A percentile compares a stretch with the other conserved stretches of the same genome.
Conservation (phyloP, 2,329 filamentous ascomycete genomes). For the Epichloe gansuensis region DNA sequence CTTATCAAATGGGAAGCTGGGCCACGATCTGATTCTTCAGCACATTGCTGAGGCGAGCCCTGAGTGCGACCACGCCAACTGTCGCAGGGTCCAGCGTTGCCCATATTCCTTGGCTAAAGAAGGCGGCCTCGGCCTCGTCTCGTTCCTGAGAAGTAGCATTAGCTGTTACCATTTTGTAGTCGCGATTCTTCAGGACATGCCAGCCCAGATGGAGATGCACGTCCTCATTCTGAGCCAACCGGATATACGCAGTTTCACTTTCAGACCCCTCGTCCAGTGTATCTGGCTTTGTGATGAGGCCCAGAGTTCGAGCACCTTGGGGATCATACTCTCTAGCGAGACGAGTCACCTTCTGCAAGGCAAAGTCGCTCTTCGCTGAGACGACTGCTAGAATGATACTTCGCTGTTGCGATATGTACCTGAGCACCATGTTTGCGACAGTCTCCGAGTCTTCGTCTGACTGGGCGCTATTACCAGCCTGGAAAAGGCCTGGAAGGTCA, state of each 20-base stretch:
- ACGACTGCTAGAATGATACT: slow-evolving; percentile 50
- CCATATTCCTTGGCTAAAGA: slow-evolving; percentile 33
- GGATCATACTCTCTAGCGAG: slow-evolving; percentile 20
- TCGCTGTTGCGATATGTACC: slow-evolving; percentile 44
- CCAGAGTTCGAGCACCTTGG: slow-evolving; percentile 32
- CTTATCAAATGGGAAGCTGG: slow-evolving; percentile 29
- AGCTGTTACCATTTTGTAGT: slow-evolving; percentile 20
- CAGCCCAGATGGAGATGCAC: slow-evolving; percentile 38
- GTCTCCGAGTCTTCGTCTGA: slow-evolving; percentile 28
- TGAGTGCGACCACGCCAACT: slow-evolving; percentile 36
- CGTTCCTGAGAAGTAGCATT: slow-evolving; percentile 20
- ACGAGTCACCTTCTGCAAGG: slow-evolving; percentile 44
- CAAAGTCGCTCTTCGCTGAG: slow-evolving; percentile 41
- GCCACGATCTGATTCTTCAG: slow-evolving; percentile 32
- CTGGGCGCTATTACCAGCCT: slow-evolving; percentile 32
- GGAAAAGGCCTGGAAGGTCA: slow-evolving; percentile 45
- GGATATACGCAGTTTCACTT: slow-evolving; percentile 26
- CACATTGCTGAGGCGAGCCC: slow-evolving; percentile 36
- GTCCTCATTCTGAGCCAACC: slow-evolving; percentile 32
- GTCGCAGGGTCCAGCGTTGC: slow-evolving; percentile 17
- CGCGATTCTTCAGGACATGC: slow-evolving; percentile 38
- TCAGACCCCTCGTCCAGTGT: slow-evolving; percentile 19
- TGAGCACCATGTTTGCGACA: slow-evolving; percentile 34
- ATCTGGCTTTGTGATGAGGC: slow-evolving; percentile 47
- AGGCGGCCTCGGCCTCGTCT: slow-evolving; percentile 26